These are phyloP conservation scores for Plasmodium vinckei DNA, from an alignment of 169 alveolate species.

Conservation along the genomic window DNA sequence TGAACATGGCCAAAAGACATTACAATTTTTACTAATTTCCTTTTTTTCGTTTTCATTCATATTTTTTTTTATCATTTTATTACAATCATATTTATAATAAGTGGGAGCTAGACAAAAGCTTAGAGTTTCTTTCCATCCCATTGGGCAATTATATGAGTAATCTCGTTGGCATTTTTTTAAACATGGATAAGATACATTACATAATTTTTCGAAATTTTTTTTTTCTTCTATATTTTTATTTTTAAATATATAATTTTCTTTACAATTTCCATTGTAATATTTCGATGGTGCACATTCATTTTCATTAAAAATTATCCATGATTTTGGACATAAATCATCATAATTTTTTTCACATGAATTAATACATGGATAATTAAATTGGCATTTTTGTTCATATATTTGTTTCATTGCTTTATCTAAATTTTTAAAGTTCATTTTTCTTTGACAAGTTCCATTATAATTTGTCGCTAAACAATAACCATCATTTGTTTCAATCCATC, in stretches of 20 bases:
- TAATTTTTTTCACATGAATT: constrained; percentile 70
- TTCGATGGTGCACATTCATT: constrained; percentile 76
- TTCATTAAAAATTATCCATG: constrained; percentile 36
- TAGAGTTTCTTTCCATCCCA: constrained; percentile 75
- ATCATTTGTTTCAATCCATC: constrained; percentile 80
- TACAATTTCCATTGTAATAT: constrained; percentile 67
- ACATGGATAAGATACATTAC: constrained; percentile 73
- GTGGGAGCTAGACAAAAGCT: constrained; percentile 62
- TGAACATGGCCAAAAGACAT: constrained; percentile 75
- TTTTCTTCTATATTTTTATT: constrained; percentile 63
- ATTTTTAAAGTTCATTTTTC: constrained; percentile 50
- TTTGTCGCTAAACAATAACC: constrained; percentile 71
- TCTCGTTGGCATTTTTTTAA: constrained; percentile 58
- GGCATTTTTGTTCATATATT: constrained; percentile 70
- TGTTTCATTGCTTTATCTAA: constrained; percentile 61
- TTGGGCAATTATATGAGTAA: constrained; percentile 74
- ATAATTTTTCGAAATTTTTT: constrained; percentile 57
- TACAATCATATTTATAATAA: constrained; percentile 48
- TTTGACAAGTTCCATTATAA: constrained; percentile 59
- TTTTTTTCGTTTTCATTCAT: constrained; percentile 59
- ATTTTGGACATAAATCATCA: constrained; percentile 61
- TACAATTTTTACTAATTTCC: constrained; percentile 63
- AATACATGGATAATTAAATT: constrained; percentile 72
- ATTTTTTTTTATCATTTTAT: constrained; percentile 49
- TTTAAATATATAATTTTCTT: constrained; percentile 64